A percentile compares a stretch with the other conserved stretches of the same genome.
phyloP scores from a whole-genome alignment of 495 filamentous ascomycete genomes.

The Tuber magnatum region DNA sequence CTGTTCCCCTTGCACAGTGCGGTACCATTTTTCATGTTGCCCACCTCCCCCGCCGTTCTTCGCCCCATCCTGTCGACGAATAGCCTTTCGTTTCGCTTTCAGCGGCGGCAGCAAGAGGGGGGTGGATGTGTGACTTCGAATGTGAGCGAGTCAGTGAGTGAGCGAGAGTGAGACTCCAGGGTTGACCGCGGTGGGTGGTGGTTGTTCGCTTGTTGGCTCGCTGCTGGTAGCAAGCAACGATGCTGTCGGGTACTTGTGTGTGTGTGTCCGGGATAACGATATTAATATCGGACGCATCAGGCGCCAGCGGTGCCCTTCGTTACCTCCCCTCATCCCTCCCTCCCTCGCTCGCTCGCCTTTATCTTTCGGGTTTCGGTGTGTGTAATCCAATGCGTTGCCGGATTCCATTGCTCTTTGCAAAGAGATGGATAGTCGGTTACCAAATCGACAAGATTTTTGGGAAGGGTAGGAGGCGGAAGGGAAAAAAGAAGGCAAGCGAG shows the following conservation, averaged over 20 bases:
- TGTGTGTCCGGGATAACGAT: background rate
- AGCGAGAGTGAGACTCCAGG: background rate
- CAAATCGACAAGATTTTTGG: background rate
- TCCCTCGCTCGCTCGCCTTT: background rate
- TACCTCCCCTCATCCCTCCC: background rate
- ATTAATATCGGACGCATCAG: background rate
- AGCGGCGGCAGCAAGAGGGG: background rate
- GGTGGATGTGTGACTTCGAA: background rate
- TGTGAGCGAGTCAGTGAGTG: background rate
- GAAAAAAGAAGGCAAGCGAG: background rate
- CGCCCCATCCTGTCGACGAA: background rate
- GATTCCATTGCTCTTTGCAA: background rate
- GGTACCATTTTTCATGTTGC: background rate
- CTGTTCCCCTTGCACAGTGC: background rate
- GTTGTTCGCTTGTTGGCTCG: background rate
- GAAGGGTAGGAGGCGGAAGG: background rate
- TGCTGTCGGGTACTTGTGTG: too few species aligned
- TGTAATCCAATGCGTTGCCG: background rate
- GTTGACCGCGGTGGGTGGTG: background rate
- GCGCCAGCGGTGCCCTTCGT: background rate
- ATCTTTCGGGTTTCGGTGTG: conserved; percentile 1
- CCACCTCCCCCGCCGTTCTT: background rate
- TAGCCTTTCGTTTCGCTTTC: background rate
- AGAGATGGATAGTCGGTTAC: background rate
- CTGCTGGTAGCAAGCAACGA: background rate